A percentile compares a stretch with the other conserved stretches of the same genome.
These are phyloP conservation scores for Alternaria sp. DNA, from an alignment of 2,329 filamentous ascomycete genomes.

Conservation along the genomic window DNA sequence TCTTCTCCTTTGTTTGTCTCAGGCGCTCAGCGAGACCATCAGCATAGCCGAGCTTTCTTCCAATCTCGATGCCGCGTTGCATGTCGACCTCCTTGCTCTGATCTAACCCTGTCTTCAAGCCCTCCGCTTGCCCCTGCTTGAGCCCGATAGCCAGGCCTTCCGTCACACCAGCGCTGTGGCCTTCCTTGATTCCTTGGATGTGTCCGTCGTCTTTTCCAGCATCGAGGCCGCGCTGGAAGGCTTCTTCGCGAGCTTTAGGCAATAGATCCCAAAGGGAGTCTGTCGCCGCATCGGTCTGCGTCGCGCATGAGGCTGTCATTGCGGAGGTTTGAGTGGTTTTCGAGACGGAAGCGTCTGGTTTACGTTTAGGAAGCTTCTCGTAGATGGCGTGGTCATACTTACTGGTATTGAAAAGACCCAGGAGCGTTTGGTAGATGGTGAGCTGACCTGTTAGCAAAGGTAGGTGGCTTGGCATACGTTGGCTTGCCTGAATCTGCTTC, in stretches of 20 bases:
- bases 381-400: background rate
- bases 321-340: background rate
- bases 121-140: background rate
- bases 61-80: background rate
- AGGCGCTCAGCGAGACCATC: background rate
- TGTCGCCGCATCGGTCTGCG: constrained; percentile 4
- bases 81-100: background rate
- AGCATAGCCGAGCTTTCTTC: background rate
- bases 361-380: background rate
- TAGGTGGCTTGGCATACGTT: too few species aligned
- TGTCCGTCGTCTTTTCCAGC: background rate
- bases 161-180: background rate
- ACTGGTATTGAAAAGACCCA: background rate
- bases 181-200: background rate
- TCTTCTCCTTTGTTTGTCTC: background rate
- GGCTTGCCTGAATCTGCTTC: background rate
- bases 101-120: background rate
- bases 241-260: constrained; percentile 1
- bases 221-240: background rate
- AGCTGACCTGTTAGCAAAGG: constrained; percentile 1
- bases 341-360: background rate
- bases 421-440: background rate
- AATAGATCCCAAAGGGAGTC: constrained; percentile 1
- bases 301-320: background rate
- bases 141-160: background rate